phyloP scores from a whole-genome alignment of 768 basidiomycete genomes.

The Pisolithus marmoratus region DNA sequence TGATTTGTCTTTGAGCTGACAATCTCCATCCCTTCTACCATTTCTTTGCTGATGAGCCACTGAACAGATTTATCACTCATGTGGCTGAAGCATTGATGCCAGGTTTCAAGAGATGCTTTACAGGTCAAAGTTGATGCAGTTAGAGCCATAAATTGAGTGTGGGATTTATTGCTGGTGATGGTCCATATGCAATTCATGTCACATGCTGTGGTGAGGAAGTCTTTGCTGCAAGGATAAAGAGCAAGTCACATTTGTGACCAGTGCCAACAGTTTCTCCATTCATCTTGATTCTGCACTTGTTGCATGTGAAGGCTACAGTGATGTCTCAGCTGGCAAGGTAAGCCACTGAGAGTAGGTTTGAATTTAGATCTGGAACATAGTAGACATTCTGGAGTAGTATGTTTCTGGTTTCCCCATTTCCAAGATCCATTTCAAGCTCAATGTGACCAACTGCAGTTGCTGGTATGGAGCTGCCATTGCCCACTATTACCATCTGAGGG shows the following conservation, averaged over 20 bases:
- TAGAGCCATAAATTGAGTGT: not conserved
- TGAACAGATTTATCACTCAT: not conserved
- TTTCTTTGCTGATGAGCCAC: not conserved
- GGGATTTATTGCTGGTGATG: not conserved
- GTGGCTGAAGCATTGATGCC: not conserved
- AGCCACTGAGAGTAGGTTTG: conserved; percentile 15
- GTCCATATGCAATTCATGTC: not conserved
- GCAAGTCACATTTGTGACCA: not conserved
- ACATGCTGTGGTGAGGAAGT: not conserved
- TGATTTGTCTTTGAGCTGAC: not conserved
- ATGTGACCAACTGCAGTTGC: not conserved
- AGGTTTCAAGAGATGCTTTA: not conserved
- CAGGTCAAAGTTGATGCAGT: not conserved
- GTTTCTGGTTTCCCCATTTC: not conserved
- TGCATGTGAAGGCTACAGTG: not conserved
- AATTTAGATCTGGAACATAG: conserved; percentile 15
- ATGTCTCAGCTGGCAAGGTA: not conserved
- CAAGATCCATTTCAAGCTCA: not conserved
- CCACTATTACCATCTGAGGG: not conserved
- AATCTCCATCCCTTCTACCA: conserved; percentile 3
- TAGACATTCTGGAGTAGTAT: conserved; percentile 3
- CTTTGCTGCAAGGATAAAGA: conserved; percentile 1
- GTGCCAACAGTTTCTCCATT: not conserved
- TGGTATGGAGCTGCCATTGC: not conserved
- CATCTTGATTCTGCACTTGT: not conserved